Base-by-base conservation (phyloP, 2,329 filamentous ascomycete species). In the Penicillium oxalicum region DNA sequence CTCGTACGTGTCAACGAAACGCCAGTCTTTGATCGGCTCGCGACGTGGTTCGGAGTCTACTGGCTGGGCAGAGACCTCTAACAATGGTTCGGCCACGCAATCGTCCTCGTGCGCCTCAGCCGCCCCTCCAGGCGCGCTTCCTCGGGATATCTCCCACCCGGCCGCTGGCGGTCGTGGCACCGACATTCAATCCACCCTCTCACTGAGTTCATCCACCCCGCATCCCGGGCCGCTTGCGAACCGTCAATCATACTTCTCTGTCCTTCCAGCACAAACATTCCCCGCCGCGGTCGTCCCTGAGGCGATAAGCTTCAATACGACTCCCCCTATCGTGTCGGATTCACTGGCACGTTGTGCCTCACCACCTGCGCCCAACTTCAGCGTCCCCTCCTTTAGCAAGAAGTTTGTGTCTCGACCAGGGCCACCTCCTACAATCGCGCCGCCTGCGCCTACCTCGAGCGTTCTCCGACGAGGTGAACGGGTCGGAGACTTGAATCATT, bases 381-480 rank as follows among this genome's bases (percentile, higher is more conserved):
- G 70, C 48, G 64, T 72, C 12, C 70, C 70, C 3, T 63, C 63
- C 1, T 70, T 71, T 46, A 72, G 67, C 59, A 68, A 63, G 56
- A 65, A 67, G 48, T 70, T 69, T 36, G 56, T 60, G 3, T 50
- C 62, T 11, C 54, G 58, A 35, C 54, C 50, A 7, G 54, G 54
- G 2, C 50, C 50, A 7, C 49, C 27, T 28, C 49, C 42, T 11
- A 49, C 37, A 12, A 36, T 46, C 27, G 54, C 57, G 32, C 56
- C 55, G 11, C 50, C 56, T 18, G 38, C 58, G 13, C 53, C 53
- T 37, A 42, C 44, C 11, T 42, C 45, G 6, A 54, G 51, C 5
- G 47, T 50, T 27, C 39, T 52, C 13, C 56, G 48, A 6, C 46
- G 50, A 18, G 51, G 49, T 11, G 52, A 57, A 13, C 49, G 53